Evolutionary conservation across 2,329 filamentous ascomycete species (phyloP), one percentile per base, ranked within the genome.

Genomic region (Nigrograna mackinnonii): DNA sequence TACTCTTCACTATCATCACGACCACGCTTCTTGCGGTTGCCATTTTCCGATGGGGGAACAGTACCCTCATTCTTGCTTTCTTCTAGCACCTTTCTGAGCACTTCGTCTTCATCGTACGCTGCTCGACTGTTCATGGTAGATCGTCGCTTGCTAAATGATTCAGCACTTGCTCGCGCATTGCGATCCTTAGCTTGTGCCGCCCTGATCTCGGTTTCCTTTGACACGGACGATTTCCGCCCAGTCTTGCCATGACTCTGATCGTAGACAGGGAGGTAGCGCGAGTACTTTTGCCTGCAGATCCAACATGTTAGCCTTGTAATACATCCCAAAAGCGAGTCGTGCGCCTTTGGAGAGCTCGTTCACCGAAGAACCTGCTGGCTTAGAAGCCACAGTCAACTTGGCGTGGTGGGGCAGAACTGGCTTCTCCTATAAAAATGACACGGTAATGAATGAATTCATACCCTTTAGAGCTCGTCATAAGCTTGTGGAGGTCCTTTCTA

Each of bases 71-170:
- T 86, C 71, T 91, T 96, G 74, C 94, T 99, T 48, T 95, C 91
- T 68, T 97, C 92, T 56, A 99, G 91, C 21, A 92, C 94, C 54
- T 88, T 83, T 41, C 91, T 83, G 28, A 99, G 70, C 59, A 91
- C 85, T 66, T 95, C 90, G 57, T 95, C 91, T 69, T 99, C 94
- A 52, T 97, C 91, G 58, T 97, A 97, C 17, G 91, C 92, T 31
- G 92, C 91, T 49, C 92, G 84, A 66, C 94, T 99, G 64, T 97
- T 96, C 90, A 97, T 96, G 5, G 94, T 99, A 16, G 91, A 96
- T 20, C 94, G 83, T 46, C 94, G 83, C 67, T 96, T 97, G 26
- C 86, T 84, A 39, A 82, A 79, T 40, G 83, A 79, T 32, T 78
- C 74, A 31, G 77, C 78, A 53, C 74, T 81, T 36, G 71, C 70